These are phyloP conservation scores for Aspergillus niger DNA, from an alignment of 2,329 filamentous ascomycete genomes.

Conservation along the genomic window DNA sequence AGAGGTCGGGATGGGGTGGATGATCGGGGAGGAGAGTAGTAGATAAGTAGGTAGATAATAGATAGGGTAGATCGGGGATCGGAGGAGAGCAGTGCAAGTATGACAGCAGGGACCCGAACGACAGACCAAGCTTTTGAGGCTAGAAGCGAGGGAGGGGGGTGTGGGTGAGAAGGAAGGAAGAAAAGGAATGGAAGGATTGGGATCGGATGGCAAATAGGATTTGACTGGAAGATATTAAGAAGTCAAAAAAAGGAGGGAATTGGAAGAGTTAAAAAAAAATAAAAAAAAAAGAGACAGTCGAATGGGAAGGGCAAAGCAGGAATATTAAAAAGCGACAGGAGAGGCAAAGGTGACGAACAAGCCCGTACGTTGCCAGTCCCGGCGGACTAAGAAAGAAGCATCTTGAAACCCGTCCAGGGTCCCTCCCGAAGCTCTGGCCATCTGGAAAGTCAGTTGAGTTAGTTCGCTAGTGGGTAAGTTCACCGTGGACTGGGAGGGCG, in stretches of 20 bases:
- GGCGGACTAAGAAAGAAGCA: constrained; percentile 14
- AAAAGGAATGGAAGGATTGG: no score
- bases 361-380: background rate
- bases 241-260: background rate
- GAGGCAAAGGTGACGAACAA: constrained; percentile 8
- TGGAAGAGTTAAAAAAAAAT: constrained; percentile 3
- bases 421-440: constrained; percentile 28
- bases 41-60: background rate
- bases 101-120: background rate
- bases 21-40: constrained; percentile 2
- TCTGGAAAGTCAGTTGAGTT: constrained; percentile 15
- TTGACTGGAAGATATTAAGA: no score
- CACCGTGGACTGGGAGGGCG: constrained; percentile 13
- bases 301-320: background rate
- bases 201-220: no score
- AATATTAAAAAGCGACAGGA: constrained; percentile 11
- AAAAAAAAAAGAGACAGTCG: background rate
- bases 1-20: background rate
- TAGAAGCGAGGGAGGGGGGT: constrained; percentile 1
- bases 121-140: constrained; percentile 1
- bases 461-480: constrained; percentile 13
- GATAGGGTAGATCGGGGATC: constrained; percentile 6
- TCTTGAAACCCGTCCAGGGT: constrained; percentile 31
- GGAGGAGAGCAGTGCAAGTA: background rate
- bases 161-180: constrained; percentile 2